Evolutionary conservation across 2,329 filamentous ascomycete genomes (phyloP), one percentile per base, ranked within the genome.

Genomic region (Ustulina deusta): DNA sequence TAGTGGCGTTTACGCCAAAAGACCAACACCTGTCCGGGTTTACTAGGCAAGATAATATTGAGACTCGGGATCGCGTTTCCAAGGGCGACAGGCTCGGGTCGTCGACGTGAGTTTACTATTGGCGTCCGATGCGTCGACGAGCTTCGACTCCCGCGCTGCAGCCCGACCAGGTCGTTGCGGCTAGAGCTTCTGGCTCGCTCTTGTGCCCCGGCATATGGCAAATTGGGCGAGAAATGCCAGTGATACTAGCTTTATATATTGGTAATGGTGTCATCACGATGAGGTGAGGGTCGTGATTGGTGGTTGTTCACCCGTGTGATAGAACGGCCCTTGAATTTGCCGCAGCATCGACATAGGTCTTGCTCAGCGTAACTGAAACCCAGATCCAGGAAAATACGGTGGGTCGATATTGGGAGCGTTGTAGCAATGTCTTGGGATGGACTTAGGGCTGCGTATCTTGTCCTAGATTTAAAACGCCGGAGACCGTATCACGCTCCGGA

Each of bases 381-480:
- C 69, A 74, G 29, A 6, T 6, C 10, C 25, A 38, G 20, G 36
- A 49, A 38, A 20, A 60, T 10, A 3, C 36, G 7, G 7, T 13
- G 5, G 22, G 7, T n/a, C 15, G 10, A 42, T n/a, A 22, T 40
- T 36, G 6, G 34, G 34, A 20, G 42, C 61, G 65, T 6, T 22
- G 57, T 32, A 3, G 69, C n/a, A n/a, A n/a, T 69, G 7, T 70
- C 68, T n/a, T 71, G 72, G 20, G 63, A 74, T 0, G 71, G 70
- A 15, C 64, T 71, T n/a, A 56, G 64, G 5, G 74, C 69, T 3
- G 61, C 64, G 22, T 69, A 74, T 6, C 68, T 63, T 7, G 71
- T 75, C 27, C 40, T 10, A 70, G 66, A 38, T 74, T 69, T 2
- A 75, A 13, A n/a, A 69, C 48, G 42, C 64, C 62, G 15, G 40